phyloP scores from a whole-genome alignment of 2,329 filamentous ascomycete species.

The Sphaerulina vaccinii region DNA sequence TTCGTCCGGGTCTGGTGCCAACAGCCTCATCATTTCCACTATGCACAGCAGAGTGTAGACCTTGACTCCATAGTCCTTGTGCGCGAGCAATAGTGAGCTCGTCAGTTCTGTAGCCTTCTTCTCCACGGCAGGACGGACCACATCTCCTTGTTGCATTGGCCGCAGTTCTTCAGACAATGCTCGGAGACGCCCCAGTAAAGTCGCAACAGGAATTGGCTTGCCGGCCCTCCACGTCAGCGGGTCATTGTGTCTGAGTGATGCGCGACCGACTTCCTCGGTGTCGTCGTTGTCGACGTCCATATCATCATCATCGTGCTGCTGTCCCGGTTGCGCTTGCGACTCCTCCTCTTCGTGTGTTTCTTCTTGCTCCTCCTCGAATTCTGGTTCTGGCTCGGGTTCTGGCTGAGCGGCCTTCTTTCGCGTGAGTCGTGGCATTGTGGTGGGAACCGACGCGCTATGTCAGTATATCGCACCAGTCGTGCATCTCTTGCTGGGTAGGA shows the following conservation, averaged over 20 bases:
- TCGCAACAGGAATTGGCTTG: constrained; percentile 79
- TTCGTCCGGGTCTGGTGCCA: constrained; percentile 91
- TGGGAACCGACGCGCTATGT: not conserved
- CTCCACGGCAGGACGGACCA: constrained; percentile 77
- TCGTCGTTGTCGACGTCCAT: constrained; percentile 25
- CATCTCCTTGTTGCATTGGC: constrained; percentile 82
- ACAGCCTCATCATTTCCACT: constrained; percentile 88
- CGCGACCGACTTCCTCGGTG: constrained; percentile 22
- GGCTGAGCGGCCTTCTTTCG: constrained; percentile 12
- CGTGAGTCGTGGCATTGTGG: constrained; percentile 13
- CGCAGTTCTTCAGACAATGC: constrained; percentile 77
- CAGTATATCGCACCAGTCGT: not conserved
- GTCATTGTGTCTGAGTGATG: constrained; percentile 72
- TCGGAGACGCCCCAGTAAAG: constrained; percentile 78
- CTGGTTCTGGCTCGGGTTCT: constrained; percentile 7
- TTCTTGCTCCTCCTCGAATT: constrained; percentile 10
- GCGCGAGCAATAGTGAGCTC: constrained; percentile 74
- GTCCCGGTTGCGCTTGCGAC: not conserved
- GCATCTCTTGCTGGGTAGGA: not conserved
- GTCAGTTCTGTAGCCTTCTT: constrained; percentile 83
- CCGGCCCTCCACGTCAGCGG: constrained; percentile 88
- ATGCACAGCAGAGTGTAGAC: constrained; percentile 86
- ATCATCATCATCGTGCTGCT: constrained; percentile 13
- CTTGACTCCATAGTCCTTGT: constrained; percentile 91
- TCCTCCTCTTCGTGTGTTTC: constrained; percentile 2